phyloP scores from a whole-genome alignment of 768 basidiomycete genomes.

The Nevesoporus exiguus region DNA sequence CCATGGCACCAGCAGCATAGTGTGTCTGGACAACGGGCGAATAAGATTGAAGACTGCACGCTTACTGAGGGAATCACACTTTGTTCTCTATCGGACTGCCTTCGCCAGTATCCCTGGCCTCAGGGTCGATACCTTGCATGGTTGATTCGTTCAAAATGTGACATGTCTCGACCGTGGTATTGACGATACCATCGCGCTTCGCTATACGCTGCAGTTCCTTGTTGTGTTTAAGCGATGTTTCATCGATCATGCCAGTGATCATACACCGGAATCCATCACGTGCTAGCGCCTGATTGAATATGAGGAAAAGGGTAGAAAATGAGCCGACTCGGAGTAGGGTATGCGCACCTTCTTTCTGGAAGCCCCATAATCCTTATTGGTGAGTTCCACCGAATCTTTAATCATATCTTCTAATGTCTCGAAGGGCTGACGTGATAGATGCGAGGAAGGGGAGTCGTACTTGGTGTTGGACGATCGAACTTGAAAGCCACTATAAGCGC shows the following conservation, averaged over 20 bases:
- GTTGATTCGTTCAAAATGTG: not conserved
- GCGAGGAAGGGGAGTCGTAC: not conserved
- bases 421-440: not conserved
- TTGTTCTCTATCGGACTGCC: not conserved
- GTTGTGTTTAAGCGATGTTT: not conserved
- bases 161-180: not conserved
- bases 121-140: not conserved
- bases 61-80: not conserved
- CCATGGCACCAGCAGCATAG: not conserved
- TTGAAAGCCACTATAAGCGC: not conserved
- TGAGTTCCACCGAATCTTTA: not conserved
- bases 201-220: not conserved
- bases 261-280: not conserved
- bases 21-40: not conserved
- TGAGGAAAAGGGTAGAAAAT: not conserved
- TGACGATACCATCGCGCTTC: accelerated
- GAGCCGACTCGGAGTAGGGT: too few species aligned
- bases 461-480: not conserved
- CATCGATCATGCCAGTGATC: not conserved
- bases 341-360: not conserved
- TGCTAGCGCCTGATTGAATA: not conserved
- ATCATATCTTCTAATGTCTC: not conserved
- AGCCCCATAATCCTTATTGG: not conserved
- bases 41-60: not conserved
- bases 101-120: not conserved